phyloP scores from a whole-genome alignment of 2,329 filamentous ascomycete genomes.

The Lasiodiplodia gonubiensis region DNA sequence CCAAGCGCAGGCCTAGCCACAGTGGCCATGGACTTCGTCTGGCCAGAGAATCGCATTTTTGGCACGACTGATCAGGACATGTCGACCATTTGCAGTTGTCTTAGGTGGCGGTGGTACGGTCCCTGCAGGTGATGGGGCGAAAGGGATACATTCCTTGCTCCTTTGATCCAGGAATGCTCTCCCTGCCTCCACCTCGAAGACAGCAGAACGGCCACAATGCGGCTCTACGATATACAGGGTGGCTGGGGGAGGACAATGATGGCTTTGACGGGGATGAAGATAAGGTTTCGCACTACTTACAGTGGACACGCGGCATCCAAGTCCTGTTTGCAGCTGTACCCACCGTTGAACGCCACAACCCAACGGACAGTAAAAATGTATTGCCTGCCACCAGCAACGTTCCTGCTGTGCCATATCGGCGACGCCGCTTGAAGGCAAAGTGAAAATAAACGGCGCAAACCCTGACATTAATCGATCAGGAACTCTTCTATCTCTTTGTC shows the following conservation, averaged over 20 bases:
- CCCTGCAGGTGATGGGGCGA: constrained; percentile 20
- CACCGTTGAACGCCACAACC: constrained; percentile 1
- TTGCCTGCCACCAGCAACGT: background rate
- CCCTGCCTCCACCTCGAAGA: constrained; percentile 15
- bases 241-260: constrained; percentile 1
- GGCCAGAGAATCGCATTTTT: constrained; percentile 23
- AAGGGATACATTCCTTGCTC: constrained; percentile 27
- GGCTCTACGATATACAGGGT: constrained; percentile 4
- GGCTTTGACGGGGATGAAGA: background rate
- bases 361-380: background rate
- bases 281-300: constrained; percentile 8
- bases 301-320: background rate
- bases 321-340: background rate
- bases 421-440: constrained; percentile 9
- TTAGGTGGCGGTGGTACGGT: constrained; percentile 25
- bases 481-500: constrained; percentile 79
- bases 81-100: constrained; percentile 13
- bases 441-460: background rate
- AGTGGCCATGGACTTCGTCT: constrained; percentile 13
- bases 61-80: background rate
- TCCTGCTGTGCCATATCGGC: constrained; percentile 1
- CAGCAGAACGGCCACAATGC: constrained; percentile 7
- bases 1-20: constrained; percentile 18
- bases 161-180: constrained; percentile 19
- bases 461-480: constrained; percentile 51